Evolutionary conservation across 2,329 filamentous ascomycete genomes (phyloP).

Genomic region (Delphinella strobiligena): DNA sequence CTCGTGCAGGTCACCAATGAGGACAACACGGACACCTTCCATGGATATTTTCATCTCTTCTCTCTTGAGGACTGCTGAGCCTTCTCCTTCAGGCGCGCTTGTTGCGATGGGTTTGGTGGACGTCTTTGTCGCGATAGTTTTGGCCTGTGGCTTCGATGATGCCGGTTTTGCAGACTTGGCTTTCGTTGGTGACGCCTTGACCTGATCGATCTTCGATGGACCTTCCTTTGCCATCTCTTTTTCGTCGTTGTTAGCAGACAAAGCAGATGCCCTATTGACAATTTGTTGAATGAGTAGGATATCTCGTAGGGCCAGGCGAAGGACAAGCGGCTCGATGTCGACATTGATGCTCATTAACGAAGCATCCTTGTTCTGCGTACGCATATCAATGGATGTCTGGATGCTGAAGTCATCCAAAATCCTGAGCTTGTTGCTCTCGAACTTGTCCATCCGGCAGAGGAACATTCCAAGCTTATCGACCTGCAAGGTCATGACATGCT

Average conservation of each 20-base stretch:
- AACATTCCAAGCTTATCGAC: conserved; percentile 96
- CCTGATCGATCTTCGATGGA: conserved; percentile 42
- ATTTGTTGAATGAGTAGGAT: conserved; percentile 92
- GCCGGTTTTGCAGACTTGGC: conserved; percentile 24
- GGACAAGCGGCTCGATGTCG: conserved; percentile 79
- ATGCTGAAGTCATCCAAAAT: conserved; percentile 96
- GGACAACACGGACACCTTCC: conserved; percentile 78
- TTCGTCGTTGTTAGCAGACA: conserved; percentile 48
- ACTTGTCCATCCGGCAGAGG: conserved; percentile 93
- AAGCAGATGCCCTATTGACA: conserved; percentile 75
- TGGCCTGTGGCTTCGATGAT: conserved; percentile 30
- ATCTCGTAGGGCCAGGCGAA: conserved; percentile 83
- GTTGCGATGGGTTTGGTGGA: conserved; percentile 3
- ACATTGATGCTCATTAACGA: conserved; percentile 68
- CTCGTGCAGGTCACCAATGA: conserved; percentile 94
- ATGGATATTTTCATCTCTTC: conserved; percentile 81
- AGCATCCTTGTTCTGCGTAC: conserved; percentile 45
- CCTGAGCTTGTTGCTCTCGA: conserved; percentile 77
- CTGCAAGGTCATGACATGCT: conserved; percentile 87
- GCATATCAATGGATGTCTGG: conserved; percentile 73
- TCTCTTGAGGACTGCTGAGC: conserved; percentile 46
- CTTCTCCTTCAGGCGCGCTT: conserved; percentile 27
- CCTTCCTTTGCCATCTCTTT: conserved; percentile 41
- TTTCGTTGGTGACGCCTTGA: conserved; percentile 30
- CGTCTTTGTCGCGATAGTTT: conserved; percentile 20